Evolutionary conservation across 192 early-diverging fungal genomes (phyloP).

Genomic region (Backusella tarrabulga): DNA sequence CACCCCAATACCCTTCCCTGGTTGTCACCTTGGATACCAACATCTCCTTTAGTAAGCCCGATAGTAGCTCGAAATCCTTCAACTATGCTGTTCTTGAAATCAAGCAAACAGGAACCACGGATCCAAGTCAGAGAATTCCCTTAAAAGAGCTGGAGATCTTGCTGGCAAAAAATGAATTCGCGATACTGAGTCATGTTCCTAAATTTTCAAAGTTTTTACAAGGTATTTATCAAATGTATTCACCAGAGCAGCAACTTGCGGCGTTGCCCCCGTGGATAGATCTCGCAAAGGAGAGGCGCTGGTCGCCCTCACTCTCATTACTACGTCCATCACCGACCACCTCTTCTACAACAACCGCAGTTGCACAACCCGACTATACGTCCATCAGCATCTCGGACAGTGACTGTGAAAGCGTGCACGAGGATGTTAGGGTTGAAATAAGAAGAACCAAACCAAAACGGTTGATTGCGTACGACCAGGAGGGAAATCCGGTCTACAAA

Average conservation of each 20-base stretch:
- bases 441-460: neutral
- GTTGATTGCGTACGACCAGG: neutral
- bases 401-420: neutral
- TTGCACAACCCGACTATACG: neutral
- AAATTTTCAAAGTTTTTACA: slow-evolving; percentile 89
- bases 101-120: slow-evolving; percentile 67
- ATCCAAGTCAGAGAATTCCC: slow-evolving; percentile 50
- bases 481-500: neutral
- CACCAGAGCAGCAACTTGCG: neutral
- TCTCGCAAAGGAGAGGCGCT: slow-evolving; percentile 60
- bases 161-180: slow-evolving; percentile 44
- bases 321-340: neutral
- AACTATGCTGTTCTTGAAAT: slow-evolving; percentile 73
- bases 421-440: neutral
- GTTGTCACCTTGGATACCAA: slow-evolving; percentile 81
- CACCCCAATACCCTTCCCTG: slow-evolving; percentile 66
- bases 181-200: slow-evolving; percentile 75
- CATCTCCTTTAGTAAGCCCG: slow-evolving; percentile 71
- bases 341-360: neutral
- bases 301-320: slow-evolving; percentile 12
- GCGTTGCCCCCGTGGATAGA: slow-evolving; percentile 19
- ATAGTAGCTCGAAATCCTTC: slow-evolving; percentile 56
- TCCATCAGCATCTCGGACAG: neutral
- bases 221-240: slow-evolving; percentile 36
- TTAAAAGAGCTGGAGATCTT: slow-evolving; percentile 66